Evolutionary conservation across 352 stramenopile species (phyloP).

Genomic region (Synura sp.): DNA sequence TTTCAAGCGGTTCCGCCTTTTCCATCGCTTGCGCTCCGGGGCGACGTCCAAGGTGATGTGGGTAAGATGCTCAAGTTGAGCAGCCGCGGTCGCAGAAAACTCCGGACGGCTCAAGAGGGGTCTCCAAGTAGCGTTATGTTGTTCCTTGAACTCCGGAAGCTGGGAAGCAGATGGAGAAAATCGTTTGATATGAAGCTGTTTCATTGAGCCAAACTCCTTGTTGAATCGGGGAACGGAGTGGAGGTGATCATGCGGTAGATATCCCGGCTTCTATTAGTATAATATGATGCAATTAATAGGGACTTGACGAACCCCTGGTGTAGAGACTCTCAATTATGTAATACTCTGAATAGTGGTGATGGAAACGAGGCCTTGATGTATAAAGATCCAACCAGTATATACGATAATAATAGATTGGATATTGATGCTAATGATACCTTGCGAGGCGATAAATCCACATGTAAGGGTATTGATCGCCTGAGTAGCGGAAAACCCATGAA

Average conservation of each 20-base stretch:
- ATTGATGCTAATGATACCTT: conserved; percentile 22
- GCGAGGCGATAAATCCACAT: conserved; percentile 23
- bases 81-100: too few species aligned
- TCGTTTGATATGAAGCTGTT: too few species aligned
- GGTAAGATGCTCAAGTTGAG: too few species aligned
- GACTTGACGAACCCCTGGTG: conserved; percentile 27
- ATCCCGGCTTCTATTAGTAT: conserved; percentile 30
- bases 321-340: conserved; percentile 27
- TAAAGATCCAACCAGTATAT: not conserved
- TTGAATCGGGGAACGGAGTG: not conserved
- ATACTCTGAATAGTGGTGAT: conserved; percentile 34
- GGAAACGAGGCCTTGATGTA: conserved; percentile 1
- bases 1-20: too few species aligned
- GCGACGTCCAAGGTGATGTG: too few species aligned
- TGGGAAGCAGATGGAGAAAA: too few species aligned
- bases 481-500: conserved; percentile 12
- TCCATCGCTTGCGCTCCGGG: too few species aligned
- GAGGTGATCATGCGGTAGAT: not conserved
- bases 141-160: too few species aligned
- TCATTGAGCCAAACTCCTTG: too few species aligned
- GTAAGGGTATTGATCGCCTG: conserved; percentile 24
- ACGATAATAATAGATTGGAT: conserved; percentile 35
- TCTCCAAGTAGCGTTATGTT: too few species aligned
- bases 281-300: conserved; percentile 31
- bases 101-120: too few species aligned